phyloP scores from a whole-genome alignment of 1,139 yeast genomes.

The Geotrichum fermentans region DNA sequence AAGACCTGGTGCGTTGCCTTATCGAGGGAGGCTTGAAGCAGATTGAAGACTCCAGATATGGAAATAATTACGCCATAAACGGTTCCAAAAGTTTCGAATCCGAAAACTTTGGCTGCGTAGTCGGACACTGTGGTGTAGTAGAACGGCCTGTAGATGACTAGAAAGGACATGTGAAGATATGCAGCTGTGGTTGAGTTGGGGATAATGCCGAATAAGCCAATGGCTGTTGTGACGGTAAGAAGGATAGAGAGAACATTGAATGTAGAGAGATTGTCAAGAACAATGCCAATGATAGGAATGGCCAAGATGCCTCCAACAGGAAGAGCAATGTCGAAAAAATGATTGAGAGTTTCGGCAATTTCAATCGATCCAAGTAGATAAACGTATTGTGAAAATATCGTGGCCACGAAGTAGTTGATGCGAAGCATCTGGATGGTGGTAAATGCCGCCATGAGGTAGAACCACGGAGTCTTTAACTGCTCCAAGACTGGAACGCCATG shows the following conservation, averaged over 20 bases:
- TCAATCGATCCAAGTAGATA: constrained; percentile 55
- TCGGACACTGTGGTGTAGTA: constrained; percentile 90
- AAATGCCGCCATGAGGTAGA: constrained; percentile 65
- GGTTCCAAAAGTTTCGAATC: constrained; percentile 85
- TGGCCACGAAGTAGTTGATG: constrained; percentile 87
- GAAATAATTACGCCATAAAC: constrained; percentile 86
- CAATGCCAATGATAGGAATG: constrained; percentile 79
- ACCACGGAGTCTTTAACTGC: constrained; percentile 77
- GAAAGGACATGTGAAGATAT: constrained; percentile 57
- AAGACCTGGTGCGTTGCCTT: constrained; percentile 60
- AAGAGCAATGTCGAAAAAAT: constrained; percentile 74
- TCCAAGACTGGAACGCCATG: constrained; percentile 59
- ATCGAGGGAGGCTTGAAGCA: constrained; percentile 67
- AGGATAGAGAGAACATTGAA: constrained; percentile 53
- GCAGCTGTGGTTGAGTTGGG: constrained; percentile 49
- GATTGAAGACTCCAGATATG: constrained; percentile 70
- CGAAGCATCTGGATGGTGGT: constrained; percentile 85
- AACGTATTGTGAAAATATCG: constrained; percentile 71
- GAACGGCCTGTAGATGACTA: constrained; percentile 83
- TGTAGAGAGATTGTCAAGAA: constrained; percentile 70
- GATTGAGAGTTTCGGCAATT: constrained; percentile 56
- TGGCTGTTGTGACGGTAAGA: constrained; percentile 28
- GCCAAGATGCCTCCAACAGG: constrained; percentile 84
- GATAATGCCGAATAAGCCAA: constrained; percentile 20
- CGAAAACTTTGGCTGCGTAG: constrained; percentile 87